Evolutionary conservation across 345 rosid species (phyloP), one percentile per base, ranked within the genome.

Genomic region (Eucalyptus guilfoylei): DNA sequence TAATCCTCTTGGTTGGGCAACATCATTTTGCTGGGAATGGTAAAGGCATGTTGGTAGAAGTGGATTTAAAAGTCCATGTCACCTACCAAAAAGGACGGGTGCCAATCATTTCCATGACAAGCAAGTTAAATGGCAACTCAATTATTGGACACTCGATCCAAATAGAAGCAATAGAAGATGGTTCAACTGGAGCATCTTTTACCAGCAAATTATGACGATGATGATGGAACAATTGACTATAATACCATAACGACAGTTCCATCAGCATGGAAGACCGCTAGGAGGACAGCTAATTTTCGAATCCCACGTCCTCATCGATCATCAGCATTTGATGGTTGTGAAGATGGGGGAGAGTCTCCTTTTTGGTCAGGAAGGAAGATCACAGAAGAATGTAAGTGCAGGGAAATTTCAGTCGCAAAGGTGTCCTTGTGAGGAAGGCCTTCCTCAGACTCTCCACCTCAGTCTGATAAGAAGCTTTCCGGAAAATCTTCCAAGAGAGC

Each of bases 191-290:
- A 95, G 89, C 88, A 91, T 76, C 93, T 92, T 89, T 64, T 94
- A 85, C 91, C 95, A 83, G 64, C 92, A 17, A 76, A 62, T 90
- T 94, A 91, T 88, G 94, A 93, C 89, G 89, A 89, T 81, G 90
- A 94, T 49, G 91, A 92, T 87, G 96, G 92, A 90, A 91, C 92
- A 88, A 88, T 92, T 76, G 93, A 94, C 90, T 91, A 90, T 87
- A 96, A 93, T 86, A 95, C 93, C 87, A 90, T 87, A 87, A 90
- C 91, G 54, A 89, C 93, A 48, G 95, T 96, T 81, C 93, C 96
- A 86, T 94, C 96, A 44, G 96, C 97, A 13, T 96, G 99, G 99
- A 95, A 95, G 93, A 98, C 99, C 52, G 99, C 99, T 32, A 94
- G 97, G 89, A 94, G 99, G 89, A 96, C 94, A 32, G 88, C 96